Percentiles rank a stretch among this genome's conserved stretches.
phyloP scores from a whole-genome alignment of 1,284 basidiomycete genomes.

The Boletus hoseneyae region DNA sequence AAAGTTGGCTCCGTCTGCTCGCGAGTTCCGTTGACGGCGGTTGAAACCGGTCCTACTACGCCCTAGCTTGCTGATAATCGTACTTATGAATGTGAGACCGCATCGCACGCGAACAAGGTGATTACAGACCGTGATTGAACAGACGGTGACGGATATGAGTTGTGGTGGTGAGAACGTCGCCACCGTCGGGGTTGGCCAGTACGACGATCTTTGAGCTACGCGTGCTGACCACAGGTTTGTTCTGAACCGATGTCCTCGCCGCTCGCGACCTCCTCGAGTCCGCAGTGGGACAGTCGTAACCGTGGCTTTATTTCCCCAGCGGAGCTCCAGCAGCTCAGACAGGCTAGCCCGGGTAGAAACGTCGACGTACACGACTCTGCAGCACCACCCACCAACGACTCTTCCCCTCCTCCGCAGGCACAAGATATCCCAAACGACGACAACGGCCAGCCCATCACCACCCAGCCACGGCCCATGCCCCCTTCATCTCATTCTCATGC shows the following conservation, averaged over 20 bases:
- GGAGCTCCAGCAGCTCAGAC: conserved; percentile 44
- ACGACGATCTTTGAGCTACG: neutral
- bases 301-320: conserved; percentile 48
- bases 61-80: no score
- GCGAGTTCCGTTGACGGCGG: no score
- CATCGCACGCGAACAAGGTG: neutral
- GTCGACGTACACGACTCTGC: conserved; percentile 35
- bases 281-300: conserved; percentile 49
- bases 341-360: conserved; percentile 31
- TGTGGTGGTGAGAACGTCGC: conserved; percentile 1
- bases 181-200: neutral
- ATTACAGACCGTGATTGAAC: neutral
- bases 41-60: no score
- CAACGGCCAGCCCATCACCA: conserved; percentile 16
- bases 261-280: conserved; percentile 30
- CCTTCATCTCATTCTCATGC: conserved; percentile 27
- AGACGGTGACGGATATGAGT: no score
- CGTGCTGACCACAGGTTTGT: neutral
- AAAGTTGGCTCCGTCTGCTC: no score
- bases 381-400: conserved; percentile 25
- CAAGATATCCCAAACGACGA: conserved; percentile 23
- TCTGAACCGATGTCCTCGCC: conserved; percentile 20
- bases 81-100: no score
- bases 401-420: conserved; percentile 6
- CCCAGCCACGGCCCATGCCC: conserved; percentile 25